A percentile compares a stretch with the other conserved stretches of the same genome.
Evolutionary conservation across 2,329 filamentous ascomycete genomes (phyloP).

Genomic region (Aspergillus sclerotialis): DNA sequence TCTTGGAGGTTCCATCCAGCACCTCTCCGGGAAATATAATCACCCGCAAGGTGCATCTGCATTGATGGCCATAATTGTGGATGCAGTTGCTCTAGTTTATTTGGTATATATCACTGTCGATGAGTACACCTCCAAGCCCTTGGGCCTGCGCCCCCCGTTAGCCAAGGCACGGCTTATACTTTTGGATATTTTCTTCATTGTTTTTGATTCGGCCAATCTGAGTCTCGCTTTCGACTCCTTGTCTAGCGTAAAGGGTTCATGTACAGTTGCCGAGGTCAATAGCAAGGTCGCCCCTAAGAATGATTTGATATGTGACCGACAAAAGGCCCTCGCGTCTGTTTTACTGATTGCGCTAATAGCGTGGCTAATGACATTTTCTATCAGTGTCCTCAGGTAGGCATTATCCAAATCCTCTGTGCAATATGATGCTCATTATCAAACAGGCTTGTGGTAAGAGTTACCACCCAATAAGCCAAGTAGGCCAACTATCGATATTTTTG

Average conservation of each 20-base stretch:
- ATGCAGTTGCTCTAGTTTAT: constrained; percentile 82
- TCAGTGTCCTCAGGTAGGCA: constrained; percentile 66
- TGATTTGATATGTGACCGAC: constrained; percentile 52
- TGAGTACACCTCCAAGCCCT: constrained; percentile 88
- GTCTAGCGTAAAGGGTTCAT: constrained; percentile 55
- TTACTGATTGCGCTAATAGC: constrained; percentile 74
- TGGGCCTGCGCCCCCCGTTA: constrained; percentile 74
- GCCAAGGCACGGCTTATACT: constrained; percentile 87
- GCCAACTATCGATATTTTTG: no score
- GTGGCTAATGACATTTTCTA: constrained; percentile 85
- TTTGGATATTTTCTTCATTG: constrained; percentile 91
- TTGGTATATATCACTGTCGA: constrained; percentile 92
- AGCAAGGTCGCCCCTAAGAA: constrained; percentile 26
- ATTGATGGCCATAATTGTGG: constrained; percentile 81
- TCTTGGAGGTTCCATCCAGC: constrained; percentile 67
- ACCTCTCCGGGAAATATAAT: constrained; percentile 45
- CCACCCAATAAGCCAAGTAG: constrained; percentile 10
- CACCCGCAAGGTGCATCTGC: constrained; percentile 64
- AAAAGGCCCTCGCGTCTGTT: constrained; percentile 68
- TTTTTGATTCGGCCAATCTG: constrained; percentile 91
- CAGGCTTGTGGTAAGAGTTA: constrained; percentile 34
- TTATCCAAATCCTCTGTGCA: neutral
- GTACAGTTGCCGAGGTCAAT: constrained; percentile 41
- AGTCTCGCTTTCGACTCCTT: constrained; percentile 82
- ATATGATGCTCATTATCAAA: constrained; percentile 18